Evolutionary conservation across 2,329 filamentous ascomycete species (phyloP).

Genomic region (Nannizziopsis arthrosporioides): DNA sequence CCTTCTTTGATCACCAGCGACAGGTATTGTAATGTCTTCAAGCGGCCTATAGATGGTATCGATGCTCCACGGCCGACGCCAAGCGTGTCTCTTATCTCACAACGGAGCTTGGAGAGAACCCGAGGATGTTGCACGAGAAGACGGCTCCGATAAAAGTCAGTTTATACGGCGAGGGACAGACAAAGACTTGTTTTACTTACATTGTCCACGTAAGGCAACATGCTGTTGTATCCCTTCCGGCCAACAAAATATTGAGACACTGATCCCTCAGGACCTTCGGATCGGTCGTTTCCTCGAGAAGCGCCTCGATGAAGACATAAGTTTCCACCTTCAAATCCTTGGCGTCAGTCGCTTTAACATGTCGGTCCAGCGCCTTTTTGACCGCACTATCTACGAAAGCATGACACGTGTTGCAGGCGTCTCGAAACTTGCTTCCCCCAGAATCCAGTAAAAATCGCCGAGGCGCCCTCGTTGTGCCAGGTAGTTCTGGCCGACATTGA

Average conservation of each 20-base stretch:
- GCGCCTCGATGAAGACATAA: too few species aligned
- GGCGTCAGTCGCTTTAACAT: constrained; percentile 27
- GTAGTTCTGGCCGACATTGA: constrained; percentile 19
- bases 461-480: constrained; percentile 21
- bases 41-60: too few species aligned
- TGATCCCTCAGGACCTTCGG: too few species aligned
- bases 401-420: constrained; percentile 20
- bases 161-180: constrained; percentile 29
- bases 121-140: too few species aligned
- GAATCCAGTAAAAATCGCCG: constrained; percentile 24
- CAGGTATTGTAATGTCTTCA: too few species aligned
- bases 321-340: too few species aligned
- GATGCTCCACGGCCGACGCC: too few species aligned
- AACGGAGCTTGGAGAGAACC: too few species aligned
- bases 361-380: constrained; percentile 22
- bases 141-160: constrained; percentile 17
- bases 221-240: constrained; percentile 45
- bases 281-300: too few species aligned
- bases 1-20: constrained; percentile 20
- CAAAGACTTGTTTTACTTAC: constrained; percentile 25
- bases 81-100: too few species aligned
- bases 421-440: constrained; percentile 21
- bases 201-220: constrained; percentile 34
- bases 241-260: constrained; percentile 47
- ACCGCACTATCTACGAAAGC: constrained; percentile 18